phyloP scores from a whole-genome alignment of 345 rosid genomes.

The Hibiscus tridactylites region DNA sequence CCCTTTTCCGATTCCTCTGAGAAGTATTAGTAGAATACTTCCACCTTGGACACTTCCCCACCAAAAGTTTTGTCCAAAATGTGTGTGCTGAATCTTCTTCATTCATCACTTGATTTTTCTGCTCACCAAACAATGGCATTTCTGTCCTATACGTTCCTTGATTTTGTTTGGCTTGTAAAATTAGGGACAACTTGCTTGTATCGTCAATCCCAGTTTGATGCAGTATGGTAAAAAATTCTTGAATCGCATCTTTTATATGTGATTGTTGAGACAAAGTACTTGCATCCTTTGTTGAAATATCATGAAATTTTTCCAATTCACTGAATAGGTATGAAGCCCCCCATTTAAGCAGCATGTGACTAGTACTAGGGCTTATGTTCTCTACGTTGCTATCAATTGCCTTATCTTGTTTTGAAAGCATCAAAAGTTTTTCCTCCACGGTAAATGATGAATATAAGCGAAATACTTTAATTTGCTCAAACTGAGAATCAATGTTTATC shows the following conservation, averaged over 20 bases:
- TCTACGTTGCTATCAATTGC: slow-evolving; percentile 33
- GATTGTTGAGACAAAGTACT: slow-evolving; percentile 20
- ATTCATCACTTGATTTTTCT: slow-evolving; percentile 31
- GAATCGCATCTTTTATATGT: slow-evolving; percentile 31
- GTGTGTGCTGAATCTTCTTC: slow-evolving; percentile 49
- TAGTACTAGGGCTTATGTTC: slow-evolving; percentile 30
- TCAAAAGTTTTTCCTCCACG: slow-evolving; percentile 66
- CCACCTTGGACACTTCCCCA: slow-evolving; percentile 60
- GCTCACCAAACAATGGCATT: slow-evolving; percentile 54
- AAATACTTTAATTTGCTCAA: slow-evolving; percentile 53
- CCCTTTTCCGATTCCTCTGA: slow-evolving; percentile 67
- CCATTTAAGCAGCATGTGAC: slow-evolving; percentile 76
- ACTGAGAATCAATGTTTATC: slow-evolving; percentile 52
- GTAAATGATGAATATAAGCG: slow-evolving; percentile 70
- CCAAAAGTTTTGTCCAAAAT: slow-evolving; percentile 67
- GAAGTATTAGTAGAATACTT: slow-evolving; percentile 44
- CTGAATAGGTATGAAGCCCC: slow-evolving; percentile 61
- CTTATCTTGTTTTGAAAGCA: slow-evolving; percentile 56
- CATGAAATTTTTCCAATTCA: slow-evolving; percentile 57
- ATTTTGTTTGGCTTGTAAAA: slow-evolving; percentile 51
- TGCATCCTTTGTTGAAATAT: slow-evolving; percentile 18
- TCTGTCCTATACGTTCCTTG: slow-evolving; percentile 41
- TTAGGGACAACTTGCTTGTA: slow-evolving; percentile 27
- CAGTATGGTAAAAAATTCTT: slow-evolving; percentile 48
- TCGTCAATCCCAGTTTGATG: slow-evolving; percentile 29